phyloP scores from a whole-genome alignment of 23 red algal genomes.

The Gracilaria vermiculophylla region DNA sequence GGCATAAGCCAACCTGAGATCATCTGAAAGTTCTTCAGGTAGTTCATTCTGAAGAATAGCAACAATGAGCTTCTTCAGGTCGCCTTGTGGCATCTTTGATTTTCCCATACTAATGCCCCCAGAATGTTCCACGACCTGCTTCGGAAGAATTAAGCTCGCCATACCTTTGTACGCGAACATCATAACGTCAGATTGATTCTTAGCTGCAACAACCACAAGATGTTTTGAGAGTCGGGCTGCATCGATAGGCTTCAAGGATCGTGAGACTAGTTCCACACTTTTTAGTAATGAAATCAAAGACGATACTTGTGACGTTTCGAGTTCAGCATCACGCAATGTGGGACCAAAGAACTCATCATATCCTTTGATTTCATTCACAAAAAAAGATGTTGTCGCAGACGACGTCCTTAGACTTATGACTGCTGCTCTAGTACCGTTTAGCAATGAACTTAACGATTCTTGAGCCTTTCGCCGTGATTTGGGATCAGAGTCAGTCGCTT shows the following conservation, averaged over 20 bases:
- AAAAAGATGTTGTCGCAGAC: conserved; percentile 16
- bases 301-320: not conserved
- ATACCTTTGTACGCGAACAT: conserved; percentile 41
- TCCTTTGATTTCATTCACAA: conserved; percentile 27
- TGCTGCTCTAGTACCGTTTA: not conserved
- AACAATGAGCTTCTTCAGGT: conserved; percentile 26
- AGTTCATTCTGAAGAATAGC: conserved; percentile 10
- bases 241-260: conserved; percentile 31
- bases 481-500: conserved; percentile 44
- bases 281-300: conserved; percentile 27
- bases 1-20: not conserved
- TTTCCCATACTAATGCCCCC: not conserved
- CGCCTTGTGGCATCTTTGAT: not conserved
- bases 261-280: conserved; percentile 9
- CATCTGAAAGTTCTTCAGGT: conserved; percentile 11
- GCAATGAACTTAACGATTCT: conserved; percentile 24
- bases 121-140: not conserved
- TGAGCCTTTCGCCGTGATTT: conserved; percentile 29
- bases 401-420: conserved; percentile 14
- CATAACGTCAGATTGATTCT: conserved; percentile 25
- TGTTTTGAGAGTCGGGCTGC: conserved; percentile 45
- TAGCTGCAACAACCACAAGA: conserved; percentile 41
- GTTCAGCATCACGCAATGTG: not conserved
- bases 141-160: conserved; percentile 1
- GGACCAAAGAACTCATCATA: conserved; percentile 12